Conservation (phyloP, 768 basidiomycete species). For the Amanita rimosa region DNA sequence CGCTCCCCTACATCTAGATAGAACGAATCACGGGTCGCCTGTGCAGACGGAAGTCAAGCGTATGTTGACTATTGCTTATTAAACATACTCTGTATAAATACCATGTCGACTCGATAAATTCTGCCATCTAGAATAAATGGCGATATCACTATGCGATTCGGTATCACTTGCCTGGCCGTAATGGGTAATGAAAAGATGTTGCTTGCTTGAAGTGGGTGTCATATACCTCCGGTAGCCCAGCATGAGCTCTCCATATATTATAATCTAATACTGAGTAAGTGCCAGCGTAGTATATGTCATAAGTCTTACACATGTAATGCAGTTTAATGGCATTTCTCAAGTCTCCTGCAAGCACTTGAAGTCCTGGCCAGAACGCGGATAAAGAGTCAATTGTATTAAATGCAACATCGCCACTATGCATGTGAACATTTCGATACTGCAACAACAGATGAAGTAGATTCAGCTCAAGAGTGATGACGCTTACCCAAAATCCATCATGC, state of each 20-base stretch:
- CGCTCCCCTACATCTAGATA: slow-evolving; percentile 89
- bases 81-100: slow-evolving; percentile 74
- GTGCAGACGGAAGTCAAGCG: slow-evolving; percentile 7
- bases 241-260: slow-evolving; percentile 84
- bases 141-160: background rate
- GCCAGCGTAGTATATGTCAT: background rate
- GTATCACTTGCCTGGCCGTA: slow-evolving; percentile 49
- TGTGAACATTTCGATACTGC: slow-evolving; percentile 81
- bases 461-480: slow-evolving; percentile 11
- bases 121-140: slow-evolving; percentile 20
- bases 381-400: slow-evolving; percentile 86
- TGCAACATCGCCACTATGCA: slow-evolving; percentile 62
- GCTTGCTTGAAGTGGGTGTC: slow-evolving; percentile 65
- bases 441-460: background rate
- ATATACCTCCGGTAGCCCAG: slow-evolving; percentile 88
- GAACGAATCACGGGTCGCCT: slow-evolving; percentile 89
- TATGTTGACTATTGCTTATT: background rate
- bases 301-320: slow-evolving; percentile 69
- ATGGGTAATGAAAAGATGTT: slow-evolving; percentile 68
- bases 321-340: slow-evolving; percentile 83
- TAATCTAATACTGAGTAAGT: slow-evolving; percentile 47
- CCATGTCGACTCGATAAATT: slow-evolving; percentile 95
- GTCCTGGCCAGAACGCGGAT: slow-evolving; percentile 95
- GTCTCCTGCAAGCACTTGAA: slow-evolving; percentile 83
- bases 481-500: slow-evolving; percentile 81